phyloP scores from a whole-genome alignment of 1,284 basidiomycete genomes.

The Puccinia novopanici region DNA sequence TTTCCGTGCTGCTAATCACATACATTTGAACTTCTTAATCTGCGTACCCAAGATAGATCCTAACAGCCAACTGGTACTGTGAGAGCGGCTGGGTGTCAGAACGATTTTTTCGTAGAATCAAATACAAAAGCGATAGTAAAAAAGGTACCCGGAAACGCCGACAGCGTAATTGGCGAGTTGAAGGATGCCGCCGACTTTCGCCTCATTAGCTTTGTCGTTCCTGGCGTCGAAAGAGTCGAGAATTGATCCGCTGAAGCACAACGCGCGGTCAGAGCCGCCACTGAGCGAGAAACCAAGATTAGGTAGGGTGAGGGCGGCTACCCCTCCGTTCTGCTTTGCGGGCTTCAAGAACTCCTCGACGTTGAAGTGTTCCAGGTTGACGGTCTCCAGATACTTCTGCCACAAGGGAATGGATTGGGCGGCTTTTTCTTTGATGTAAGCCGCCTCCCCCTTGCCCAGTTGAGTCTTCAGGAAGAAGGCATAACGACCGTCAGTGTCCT shows the following conservation, averaged over 20 bases:
- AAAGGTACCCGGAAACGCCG: slow-evolving; percentile 42
- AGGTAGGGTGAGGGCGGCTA: slow-evolving; percentile 31
- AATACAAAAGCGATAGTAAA: neutral
- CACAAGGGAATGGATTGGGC: slow-evolving; percentile 41
- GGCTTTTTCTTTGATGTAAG: slow-evolving; percentile 40
- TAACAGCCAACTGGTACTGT: slow-evolving; percentile 36
- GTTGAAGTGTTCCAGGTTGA: slow-evolving; percentile 32
- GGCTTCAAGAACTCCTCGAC: slow-evolving; percentile 24
- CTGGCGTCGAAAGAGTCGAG: slow-evolving; percentile 41
- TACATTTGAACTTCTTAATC: neutral
- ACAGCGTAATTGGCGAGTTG: slow-evolving; percentile 39
- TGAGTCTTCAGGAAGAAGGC: neutral
- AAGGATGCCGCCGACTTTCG: slow-evolving; percentile 37
- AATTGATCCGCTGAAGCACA: slow-evolving; percentile 37
- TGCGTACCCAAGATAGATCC: slow-evolving; percentile 37
- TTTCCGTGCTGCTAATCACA: neutral
- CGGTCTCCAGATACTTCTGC: slow-evolving; percentile 18
- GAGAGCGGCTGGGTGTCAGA: neutral
- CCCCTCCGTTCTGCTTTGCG: slow-evolving; percentile 15
- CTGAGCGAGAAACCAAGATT: slow-evolving; percentile 37
- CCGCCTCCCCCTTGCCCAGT: slow-evolving; percentile 16
- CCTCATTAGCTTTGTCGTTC: slow-evolving; percentile 33
- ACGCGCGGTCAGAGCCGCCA: slow-evolving; percentile 36
- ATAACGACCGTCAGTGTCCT: neutral
- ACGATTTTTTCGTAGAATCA: neutral